Base-by-base conservation (phyloP, 2,329 filamentous ascomycete species). In the Colletotrichum tropicicola region DNA sequence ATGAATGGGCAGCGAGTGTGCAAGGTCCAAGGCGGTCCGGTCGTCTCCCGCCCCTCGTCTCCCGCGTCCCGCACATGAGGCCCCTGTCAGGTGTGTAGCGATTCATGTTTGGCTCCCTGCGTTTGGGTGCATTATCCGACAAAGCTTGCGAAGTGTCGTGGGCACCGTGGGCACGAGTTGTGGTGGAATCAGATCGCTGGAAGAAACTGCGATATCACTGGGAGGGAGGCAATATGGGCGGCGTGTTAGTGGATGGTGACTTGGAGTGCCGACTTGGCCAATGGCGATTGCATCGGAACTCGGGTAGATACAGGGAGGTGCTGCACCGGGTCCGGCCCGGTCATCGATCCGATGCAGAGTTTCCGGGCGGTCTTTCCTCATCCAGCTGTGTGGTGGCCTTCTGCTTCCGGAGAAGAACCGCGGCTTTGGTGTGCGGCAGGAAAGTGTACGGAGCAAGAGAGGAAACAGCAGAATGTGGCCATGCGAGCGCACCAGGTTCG, bases 51-150 rank as follows among this genome's bases (percentile, higher is more conserved):
- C 17, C 37, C 10, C 28, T 27, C 13, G 32, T 35, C 12, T 35
- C 32, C 32, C 32, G 32, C 32, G 9, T 63, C 13, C 32, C 35
- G 53, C 54, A 43, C 28, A 51, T 21, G 17, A 4, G 17, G 35
- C 7, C 45, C 52, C 47, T 39, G 47, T 10, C 45, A 17, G 39
- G 6, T 41, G 17, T 13, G 21, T 25, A 59, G 39, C 49, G 61
- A 59, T 49, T 51, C 57, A 61, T 61, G 35, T 51, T 48, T 39
- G 51, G 19, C 39, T 45, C 23, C 15, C 9, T 28, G 6, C 17
- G 3, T 32, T 13, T 52, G 7, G 58, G 63, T 67, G 63, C 53
- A 45, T 43, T 45, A 66, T 54, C 65, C 63, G 65, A 68, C 8
- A 48, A 44, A n/a, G 19, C 7, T 25, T 32, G 21, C 17, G 15